These are phyloP conservation scores for Hypholoma sublateritium DNA, from an alignment of 768 basidiomycete species.

Conservation along the genomic window DNA sequence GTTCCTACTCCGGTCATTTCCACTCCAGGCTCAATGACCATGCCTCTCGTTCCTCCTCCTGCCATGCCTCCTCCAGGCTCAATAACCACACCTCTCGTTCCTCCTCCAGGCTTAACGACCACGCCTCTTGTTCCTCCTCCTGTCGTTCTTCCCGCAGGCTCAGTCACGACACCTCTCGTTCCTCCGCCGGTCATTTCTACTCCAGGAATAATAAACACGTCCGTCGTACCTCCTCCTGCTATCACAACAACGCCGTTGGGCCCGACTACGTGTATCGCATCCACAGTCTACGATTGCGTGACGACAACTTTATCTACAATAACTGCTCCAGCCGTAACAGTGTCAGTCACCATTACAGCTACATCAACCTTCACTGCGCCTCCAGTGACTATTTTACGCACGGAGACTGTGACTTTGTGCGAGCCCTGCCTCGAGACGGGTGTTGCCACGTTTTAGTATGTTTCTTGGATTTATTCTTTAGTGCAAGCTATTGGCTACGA, in stretches of 20 bases:
- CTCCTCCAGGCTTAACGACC: not conserved
- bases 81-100: not conserved
- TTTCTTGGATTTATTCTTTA: no score
- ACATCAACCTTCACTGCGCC: not conserved
- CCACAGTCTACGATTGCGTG: not conserved
- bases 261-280: not conserved
- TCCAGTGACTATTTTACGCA: not conserved
- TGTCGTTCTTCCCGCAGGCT: no score
- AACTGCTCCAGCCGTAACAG: not conserved
- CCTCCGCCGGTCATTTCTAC: not conserved
- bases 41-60: not conserved
- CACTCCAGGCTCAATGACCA: not conserved
- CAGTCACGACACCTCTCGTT: not conserved
- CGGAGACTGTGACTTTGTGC: not conserved
- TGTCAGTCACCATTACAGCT: not conserved
- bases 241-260: not conserved
- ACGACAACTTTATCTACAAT: not conserved
- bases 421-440: not conserved
- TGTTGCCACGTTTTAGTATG: not conserved
- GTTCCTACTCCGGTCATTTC: not conserved
- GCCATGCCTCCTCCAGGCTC: not conserved
- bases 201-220: not conserved
- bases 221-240: not conserved
- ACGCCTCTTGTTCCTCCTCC: not conserved
- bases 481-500: no score